Evolutionary conservation across 805 yeast genomes (phyloP).

Genomic region (Saccharomycopsis lassenensis): DNA sequence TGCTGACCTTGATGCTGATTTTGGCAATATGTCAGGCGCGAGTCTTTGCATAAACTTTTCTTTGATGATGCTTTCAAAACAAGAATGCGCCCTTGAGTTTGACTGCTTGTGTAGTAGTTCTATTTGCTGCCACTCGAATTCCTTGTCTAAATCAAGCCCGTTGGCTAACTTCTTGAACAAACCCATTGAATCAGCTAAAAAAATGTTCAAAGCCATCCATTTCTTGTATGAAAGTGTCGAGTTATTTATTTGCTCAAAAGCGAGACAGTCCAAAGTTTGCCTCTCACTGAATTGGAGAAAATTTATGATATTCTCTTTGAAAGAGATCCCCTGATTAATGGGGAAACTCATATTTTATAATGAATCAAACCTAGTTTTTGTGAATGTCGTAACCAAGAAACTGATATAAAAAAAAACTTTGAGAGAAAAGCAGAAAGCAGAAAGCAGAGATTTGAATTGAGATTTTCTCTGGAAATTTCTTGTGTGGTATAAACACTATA

Average conservation of each 20-base stretch:
- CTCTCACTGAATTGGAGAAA: slow-evolving; percentile 8
- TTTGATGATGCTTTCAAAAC: slow-evolving; percentile 14
- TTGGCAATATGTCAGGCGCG: too few relatives aligned
- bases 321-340: slow-evolving; percentile 2
- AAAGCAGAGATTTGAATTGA: too few relatives aligned
- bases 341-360: slow-evolving; percentile 15
- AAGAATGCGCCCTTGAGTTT: slow-evolving; percentile 9
- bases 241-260: slow-evolving; percentile 11
- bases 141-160: too few relatives aligned
- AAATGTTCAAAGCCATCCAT: slow-evolving; percentile 17
- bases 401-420: background rate
- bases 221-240: slow-evolving; percentile 14
- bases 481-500: too few relatives aligned
- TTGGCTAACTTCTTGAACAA: slow-evolving; percentile 3
- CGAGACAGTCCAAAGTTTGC: slow-evolving; percentile 9
- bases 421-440: too few relatives aligned
- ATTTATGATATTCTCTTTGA: slow-evolving; percentile 11
- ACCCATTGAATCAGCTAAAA: slow-evolving; percentile 7
- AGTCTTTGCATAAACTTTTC: too few relatives aligned
- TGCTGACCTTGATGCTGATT: too few relatives aligned
- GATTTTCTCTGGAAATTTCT: too few relatives aligned
- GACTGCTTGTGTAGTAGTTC: slow-evolving; percentile 7
- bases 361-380: background rate
- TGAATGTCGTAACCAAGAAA: background rate
- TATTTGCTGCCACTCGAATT: slow-evolving; percentile 2